Conservation (phyloP, 2,329 filamentous ascomycete genomes). For the Colletotrichum magnum region DNA sequence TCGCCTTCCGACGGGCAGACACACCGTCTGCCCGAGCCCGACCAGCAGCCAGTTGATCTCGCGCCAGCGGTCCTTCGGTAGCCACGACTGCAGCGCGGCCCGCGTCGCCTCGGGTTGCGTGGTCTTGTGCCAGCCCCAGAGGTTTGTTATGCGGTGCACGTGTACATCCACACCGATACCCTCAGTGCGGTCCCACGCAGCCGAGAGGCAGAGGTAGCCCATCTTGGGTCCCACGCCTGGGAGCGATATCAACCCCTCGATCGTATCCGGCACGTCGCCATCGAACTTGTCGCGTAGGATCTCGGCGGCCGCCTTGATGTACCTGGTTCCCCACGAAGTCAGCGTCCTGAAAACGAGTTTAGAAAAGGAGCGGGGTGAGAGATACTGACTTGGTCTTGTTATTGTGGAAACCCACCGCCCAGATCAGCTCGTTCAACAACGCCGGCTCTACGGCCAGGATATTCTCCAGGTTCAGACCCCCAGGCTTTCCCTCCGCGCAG, state of each 20-base stretch:
- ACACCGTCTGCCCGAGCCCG: constrained; percentile 89
- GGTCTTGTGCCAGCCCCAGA: constrained; percentile 92
- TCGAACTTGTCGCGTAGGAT: constrained; percentile 79
- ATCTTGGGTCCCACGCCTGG: constrained; percentile 96
- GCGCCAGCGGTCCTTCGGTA: constrained; percentile 88
- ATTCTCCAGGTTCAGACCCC: constrained; percentile 80
- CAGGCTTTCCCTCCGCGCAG: constrained; percentile 56
- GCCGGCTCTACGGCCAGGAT: constrained; percentile 79
- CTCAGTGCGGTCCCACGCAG: constrained; percentile 73
- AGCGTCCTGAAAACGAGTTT: background rate
- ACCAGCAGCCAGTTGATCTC: constrained; percentile 94
- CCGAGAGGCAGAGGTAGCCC: constrained; percentile 89
- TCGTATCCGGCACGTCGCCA: constrained; percentile 85
- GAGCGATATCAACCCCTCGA: constrained; percentile 80
- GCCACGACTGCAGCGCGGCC: constrained; percentile 81
- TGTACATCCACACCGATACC: constrained; percentile 96
- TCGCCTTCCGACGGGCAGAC: constrained; percentile 81
- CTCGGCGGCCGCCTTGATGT: constrained; percentile 80
- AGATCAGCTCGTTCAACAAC: constrained; percentile 80
- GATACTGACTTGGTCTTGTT: constrained; percentile 81
- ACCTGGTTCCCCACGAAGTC: constrained; percentile 49
- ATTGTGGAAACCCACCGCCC: constrained; percentile 92
- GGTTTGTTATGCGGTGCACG: constrained; percentile 93
- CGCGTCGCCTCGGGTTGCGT: constrained; percentile 87
- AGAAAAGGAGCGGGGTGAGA: background rate